These are phyloP conservation scores for Pseudotsuga menziesii DNA, from an alignment of 75 land plant species.

Conservation along the genomic window DNA sequence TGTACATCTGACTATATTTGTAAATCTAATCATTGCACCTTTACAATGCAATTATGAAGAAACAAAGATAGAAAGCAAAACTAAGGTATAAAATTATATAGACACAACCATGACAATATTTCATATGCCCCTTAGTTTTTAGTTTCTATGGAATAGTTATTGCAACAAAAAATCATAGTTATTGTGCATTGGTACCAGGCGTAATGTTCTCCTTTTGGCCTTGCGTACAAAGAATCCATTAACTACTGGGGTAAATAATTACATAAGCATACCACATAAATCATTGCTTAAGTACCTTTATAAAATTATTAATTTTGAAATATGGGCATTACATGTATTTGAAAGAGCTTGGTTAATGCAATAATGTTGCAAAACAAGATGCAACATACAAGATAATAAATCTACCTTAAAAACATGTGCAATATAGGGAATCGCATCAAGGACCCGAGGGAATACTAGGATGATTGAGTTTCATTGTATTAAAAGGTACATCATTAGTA, in stretches of 20 bases:
- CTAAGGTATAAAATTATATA: background rate
- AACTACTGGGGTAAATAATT: too few relatives aligned
- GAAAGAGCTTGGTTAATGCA: background rate
- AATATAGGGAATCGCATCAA: background rate
- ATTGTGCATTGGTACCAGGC: slow-evolving; percentile 99
- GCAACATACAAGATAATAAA: background rate
- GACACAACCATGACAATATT: background rate
- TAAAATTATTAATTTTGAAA: background rate
- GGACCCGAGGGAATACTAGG: slow-evolving; percentile 45
- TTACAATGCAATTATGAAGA: background rate
- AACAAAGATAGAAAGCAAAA: background rate
- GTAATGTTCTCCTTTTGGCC: slow-evolving; percentile 89
- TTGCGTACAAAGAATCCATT: slow-evolving; percentile 23
- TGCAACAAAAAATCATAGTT: slow-evolving; percentile 9
- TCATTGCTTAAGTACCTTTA: background rate
- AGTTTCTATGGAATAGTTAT: background rate
- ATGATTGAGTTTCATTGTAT: slow-evolving; percentile 45
- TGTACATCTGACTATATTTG: too few relatives aligned
- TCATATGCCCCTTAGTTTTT: background rate
- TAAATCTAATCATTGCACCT: background rate
- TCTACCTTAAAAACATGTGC: background rate
- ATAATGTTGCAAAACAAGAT: background rate
- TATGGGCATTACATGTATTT: background rate
- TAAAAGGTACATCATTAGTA: slow-evolving; percentile 74
- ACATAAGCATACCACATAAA: too few relatives aligned